Percentiles rank a stretch among this genome's conserved stretches.
Conservation (phyloP, 352 stramenopile species). For the Nothophytophthora sp. region DNA sequence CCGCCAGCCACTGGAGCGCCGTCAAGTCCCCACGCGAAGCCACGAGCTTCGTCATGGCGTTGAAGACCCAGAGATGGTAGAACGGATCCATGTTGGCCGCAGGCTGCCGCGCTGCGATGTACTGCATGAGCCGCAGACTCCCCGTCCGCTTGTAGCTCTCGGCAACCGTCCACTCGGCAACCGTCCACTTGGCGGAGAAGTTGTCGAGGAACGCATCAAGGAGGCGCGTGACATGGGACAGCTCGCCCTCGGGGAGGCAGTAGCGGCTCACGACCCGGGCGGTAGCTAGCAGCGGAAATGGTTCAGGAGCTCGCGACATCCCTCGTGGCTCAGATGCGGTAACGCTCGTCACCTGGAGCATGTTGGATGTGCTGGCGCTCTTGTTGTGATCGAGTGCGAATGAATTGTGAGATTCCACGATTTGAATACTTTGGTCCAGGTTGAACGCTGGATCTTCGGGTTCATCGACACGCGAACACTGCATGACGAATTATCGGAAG, state of each 20-base stretch:
- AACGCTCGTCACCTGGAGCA: too few species aligned
- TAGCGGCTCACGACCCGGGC: constrained; percentile 16
- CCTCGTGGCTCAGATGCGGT: too few species aligned
- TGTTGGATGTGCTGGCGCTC: too few species aligned
- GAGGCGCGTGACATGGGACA: constrained; percentile 10
- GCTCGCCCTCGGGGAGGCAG: constrained; percentile 6
- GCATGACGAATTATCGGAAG: too few species aligned
- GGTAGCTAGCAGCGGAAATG: constrained; percentile 11
- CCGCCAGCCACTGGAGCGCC: constrained; percentile 24
- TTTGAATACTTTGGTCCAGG: too few species aligned
- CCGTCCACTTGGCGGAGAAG: constrained; percentile 17
- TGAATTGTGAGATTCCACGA: too few species aligned
- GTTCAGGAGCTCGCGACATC: too few species aligned
- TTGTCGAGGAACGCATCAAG: constrained; percentile 26
- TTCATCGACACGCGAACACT: too few species aligned
- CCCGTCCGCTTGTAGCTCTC: constrained; percentile 14
- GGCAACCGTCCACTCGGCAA: constrained; percentile 16
- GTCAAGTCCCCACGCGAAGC: constrained; percentile 13
- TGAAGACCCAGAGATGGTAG: constrained; percentile 27
- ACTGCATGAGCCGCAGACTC: constrained; percentile 20
- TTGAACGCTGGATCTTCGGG: too few species aligned
- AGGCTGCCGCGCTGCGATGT: constrained; percentile 11
- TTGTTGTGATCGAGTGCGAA: too few species aligned
- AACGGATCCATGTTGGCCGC: constrained; percentile 16
- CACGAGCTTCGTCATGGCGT: constrained; percentile 17